Evolutionary conservation across 192 early-diverging fungal genomes (phyloP).

Genomic region (Coemansia sp.): DNA sequence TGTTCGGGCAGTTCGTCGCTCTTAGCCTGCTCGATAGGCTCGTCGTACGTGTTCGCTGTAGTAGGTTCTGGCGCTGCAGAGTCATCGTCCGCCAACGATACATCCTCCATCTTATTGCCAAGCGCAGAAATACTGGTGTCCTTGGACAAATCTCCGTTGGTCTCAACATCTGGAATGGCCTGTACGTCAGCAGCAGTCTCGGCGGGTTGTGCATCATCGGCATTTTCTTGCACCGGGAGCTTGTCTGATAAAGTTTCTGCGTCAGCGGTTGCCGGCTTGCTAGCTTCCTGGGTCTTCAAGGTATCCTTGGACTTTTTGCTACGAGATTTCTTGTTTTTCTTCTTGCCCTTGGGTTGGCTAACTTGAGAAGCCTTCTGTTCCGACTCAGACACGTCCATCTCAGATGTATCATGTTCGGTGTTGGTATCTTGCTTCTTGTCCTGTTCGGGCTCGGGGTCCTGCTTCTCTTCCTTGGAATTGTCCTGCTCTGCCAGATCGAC

Average conservation of each 20-base stretch:
- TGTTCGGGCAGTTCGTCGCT: not conserved
- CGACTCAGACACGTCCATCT: slow-evolving; percentile 1
- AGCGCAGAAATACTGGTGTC: slow-evolving; percentile 33
- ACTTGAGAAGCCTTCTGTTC: slow-evolving; percentile 17
- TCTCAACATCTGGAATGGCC: not conserved
- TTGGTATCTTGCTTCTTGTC: not conserved
- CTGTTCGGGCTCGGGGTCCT: not conserved
- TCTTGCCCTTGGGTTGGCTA: slow-evolving; percentile 34
- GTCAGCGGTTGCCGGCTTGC: not conserved
- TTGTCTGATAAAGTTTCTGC: not conserved
- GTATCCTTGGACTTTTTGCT: slow-evolving; percentile 32
- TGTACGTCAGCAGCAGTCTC: slow-evolving; percentile 5
- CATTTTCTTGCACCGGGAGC: not conserved
- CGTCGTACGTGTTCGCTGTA: not conserved
- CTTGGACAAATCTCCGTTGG: slow-evolving; percentile 10
- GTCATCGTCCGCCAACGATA: slow-evolving; percentile 42
- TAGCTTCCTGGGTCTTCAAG: slow-evolving; percentile 12
- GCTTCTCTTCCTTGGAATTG: not conserved
- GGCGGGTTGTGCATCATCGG: not conserved
- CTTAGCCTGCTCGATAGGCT: slow-evolving; percentile 1
- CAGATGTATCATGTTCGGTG: not conserved
- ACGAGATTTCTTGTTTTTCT: slow-evolving; percentile 45
- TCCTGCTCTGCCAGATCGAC: not conserved
- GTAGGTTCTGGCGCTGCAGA: not conserved
- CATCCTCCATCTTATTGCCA: slow-evolving; percentile 54